phyloP scores from a whole-genome alignment of 2,329 filamentous ascomycete species.

The Colletotrichum scovillei region DNA sequence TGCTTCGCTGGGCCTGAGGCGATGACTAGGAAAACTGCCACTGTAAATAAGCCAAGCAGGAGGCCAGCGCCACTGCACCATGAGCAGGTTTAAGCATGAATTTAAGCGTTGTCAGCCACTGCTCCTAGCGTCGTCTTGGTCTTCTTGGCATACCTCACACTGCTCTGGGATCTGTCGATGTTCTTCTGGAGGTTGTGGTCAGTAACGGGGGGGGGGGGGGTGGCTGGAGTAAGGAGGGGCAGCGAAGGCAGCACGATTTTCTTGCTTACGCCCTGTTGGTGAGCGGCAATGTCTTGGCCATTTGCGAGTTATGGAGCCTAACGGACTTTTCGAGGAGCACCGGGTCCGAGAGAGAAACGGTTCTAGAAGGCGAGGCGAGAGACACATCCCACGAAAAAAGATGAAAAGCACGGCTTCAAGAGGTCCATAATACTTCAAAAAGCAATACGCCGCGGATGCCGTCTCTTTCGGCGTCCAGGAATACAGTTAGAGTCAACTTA shows the following conservation, averaged over 20 bases:
- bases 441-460: neutral
- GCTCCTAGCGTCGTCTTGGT: constrained; percentile 37
- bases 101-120: constrained; percentile 61
- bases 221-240: neutral
- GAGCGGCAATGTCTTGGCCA: neutral
- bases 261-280: neutral
- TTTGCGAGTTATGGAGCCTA: constrained; percentile 40
- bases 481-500: neutral
- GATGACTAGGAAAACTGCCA: neutral
- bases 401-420: neutral
- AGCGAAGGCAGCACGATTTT: neutral
- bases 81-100: constrained; percentile 58
- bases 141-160: constrained; percentile 50
- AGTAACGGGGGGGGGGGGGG: constrained; percentile 26
- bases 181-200: constrained; percentile 4
- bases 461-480: neutral
- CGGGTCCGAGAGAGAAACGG: constrained; percentile 31
- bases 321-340: constrained; percentile 21
- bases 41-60: neutral
- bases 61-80: constrained; percentile 27
- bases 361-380: constrained; percentile 9
- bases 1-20: neutral
- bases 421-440: neutral
- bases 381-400: neutral
- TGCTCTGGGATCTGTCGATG: constrained; percentile 32